A percentile compares a stretch with the other conserved stretches of the same genome.
Conservation (phyloP, 495 filamentous ascomycete species). For the Geopyxis carbonaria region DNA sequence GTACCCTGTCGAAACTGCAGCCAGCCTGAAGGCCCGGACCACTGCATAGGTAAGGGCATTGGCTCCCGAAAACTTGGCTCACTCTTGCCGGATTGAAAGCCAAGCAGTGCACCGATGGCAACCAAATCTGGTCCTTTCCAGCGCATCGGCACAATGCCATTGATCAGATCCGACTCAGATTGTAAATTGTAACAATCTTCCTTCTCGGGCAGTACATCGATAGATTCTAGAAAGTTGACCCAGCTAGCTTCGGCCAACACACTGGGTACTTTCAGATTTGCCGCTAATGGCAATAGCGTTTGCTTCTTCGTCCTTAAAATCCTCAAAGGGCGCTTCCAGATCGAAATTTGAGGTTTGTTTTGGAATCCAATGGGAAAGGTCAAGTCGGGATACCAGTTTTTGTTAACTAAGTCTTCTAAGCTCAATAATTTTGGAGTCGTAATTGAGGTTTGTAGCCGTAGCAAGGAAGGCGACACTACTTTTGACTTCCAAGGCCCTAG, state of each 20-base stretch:
- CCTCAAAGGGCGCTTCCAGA: too few relatives aligned
- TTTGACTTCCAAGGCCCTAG: slow-evolving; percentile 15
- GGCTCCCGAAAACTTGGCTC: too few relatives aligned
- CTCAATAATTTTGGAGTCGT: slow-evolving; percentile 11
- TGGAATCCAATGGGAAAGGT: slow-evolving; percentile 7
- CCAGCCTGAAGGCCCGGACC: slow-evolving; percentile 20
- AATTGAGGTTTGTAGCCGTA: slow-evolving; percentile 12
- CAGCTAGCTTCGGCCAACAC: slow-evolving; percentile 13
- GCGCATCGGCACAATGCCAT: slow-evolving; percentile 21
- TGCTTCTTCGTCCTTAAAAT: too few relatives aligned
- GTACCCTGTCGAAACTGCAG: slow-evolving; percentile 16
- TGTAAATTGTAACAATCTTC: slow-evolving; percentile 12
- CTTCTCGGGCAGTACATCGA: slow-evolving; percentile 6
- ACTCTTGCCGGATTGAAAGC: slow-evolving; percentile 11
- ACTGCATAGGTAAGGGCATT: slow-evolving; percentile 17
- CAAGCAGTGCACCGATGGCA: slow-evolving; percentile 14
- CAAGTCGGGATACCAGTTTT: slow-evolving; percentile 5
- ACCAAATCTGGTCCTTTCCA: slow-evolving; percentile 19
- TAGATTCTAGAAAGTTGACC: slow-evolving; percentile 16
- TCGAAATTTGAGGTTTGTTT: not conserved
- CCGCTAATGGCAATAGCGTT: too few relatives aligned
- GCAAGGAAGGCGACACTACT: slow-evolving; percentile 5
- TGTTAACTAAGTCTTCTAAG: slow-evolving; percentile 5
- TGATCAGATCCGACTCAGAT: slow-evolving; percentile 13
- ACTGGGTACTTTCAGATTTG: too few relatives aligned